Evolutionary conservation across 352 stramenopile genomes (phyloP).

Genomic region (Phytophthora sp.): DNA sequence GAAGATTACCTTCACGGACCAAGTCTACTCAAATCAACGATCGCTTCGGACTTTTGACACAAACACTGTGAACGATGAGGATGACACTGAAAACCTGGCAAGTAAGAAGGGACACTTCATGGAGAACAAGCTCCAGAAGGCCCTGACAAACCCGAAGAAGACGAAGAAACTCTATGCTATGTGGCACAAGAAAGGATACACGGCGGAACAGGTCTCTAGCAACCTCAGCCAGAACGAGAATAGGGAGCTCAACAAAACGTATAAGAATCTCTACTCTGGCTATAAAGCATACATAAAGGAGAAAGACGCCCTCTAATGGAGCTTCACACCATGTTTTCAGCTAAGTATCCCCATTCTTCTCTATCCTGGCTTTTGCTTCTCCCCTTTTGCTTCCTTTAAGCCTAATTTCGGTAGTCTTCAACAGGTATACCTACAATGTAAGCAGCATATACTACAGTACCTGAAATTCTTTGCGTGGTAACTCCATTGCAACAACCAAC

Average conservation of each 20-base stretch:
- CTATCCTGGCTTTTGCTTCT: no score
- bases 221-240: slow-evolving; percentile 9
- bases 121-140: slow-evolving; percentile 20
- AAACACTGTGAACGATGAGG: not conserved
- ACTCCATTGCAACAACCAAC: no score
- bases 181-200: slow-evolving; percentile 21
- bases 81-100: not conserved
- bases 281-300: slow-evolving; percentile 12
- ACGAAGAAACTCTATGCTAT: slow-evolving; percentile 13
- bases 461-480: no score
- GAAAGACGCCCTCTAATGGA: not conserved
- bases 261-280: slow-evolving; percentile 10
- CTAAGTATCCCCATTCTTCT: no score
- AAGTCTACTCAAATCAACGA: not conserved
- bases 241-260: slow-evolving; percentile 7
- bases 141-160: slow-evolving; percentile 18
- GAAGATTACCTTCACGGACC: not conserved
- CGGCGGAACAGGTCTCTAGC: slow-evolving; percentile 1
- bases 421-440: no score
- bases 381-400: no score
- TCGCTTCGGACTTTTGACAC: not conserved
- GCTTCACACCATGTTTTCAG: not conserved
- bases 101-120: no score
- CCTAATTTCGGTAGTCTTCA: no score
- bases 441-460: no score